Conservation (phyloP, 23 red algal genomes). For the Gracilaria vermiculophylla region DNA sequence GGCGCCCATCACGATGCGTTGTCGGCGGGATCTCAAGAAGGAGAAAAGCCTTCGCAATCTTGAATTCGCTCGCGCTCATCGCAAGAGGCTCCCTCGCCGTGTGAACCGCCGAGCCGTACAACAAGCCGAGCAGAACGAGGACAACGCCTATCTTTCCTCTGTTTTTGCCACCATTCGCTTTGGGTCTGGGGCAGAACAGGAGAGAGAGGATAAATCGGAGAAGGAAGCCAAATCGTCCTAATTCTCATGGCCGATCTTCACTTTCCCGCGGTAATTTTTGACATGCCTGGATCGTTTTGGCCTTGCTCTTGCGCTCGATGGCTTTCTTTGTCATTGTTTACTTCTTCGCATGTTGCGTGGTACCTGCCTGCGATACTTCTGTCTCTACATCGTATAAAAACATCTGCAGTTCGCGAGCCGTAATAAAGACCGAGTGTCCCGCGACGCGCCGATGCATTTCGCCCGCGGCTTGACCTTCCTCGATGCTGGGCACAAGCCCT, state of each 20-base stretch:
- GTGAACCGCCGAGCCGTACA: conserved; percentile 42
- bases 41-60: conserved; percentile 78
- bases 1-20: conserved; percentile 66
- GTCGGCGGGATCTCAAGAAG: conserved; percentile 79
- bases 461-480: background rate
- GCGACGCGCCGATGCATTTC: conserved; percentile 37
- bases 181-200: background rate
- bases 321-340: background rate
- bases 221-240: background rate
- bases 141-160: conserved; percentile 60
- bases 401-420: conserved; percentile 44
- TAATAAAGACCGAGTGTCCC: conserved; percentile 44
- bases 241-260: background rate
- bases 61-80: conserved; percentile 59
- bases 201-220: no score
- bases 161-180: conserved; percentile 63
- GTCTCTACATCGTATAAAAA: conserved; percentile 69
- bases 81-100: conserved; percentile 37
- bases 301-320: background rate
- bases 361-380: background rate
- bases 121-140: conserved; percentile 47
- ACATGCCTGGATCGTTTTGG: background rate
- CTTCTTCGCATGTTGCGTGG: background rate
- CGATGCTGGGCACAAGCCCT: conserved; percentile 58
- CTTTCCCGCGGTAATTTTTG: background rate